Evolutionary conservation across 495 filamentous ascomycete species (phyloP), one percentile per base, ranked within the genome.

Genomic region (Aspergillus leporis): DNA sequence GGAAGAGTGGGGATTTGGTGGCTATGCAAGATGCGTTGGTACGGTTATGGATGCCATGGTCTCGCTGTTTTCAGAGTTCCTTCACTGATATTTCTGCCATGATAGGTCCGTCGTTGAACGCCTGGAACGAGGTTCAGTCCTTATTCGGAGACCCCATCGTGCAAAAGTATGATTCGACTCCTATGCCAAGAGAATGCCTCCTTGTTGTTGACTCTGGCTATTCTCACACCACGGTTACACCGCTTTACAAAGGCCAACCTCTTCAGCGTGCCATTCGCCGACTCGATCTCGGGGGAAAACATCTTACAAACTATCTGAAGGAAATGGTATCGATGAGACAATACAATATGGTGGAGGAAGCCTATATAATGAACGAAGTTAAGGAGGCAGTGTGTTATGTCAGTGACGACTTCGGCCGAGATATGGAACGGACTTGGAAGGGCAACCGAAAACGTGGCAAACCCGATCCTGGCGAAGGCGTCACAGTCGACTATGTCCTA

Each of bases 1-100:
- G 78, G 94, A 99, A 69, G 93, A 98, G 70, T 98, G 92, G 79
- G 91, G 91, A n/a, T 98, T 98, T 73, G 84, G 88, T 18, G 86
- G 87, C 48, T 96, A 95, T 72, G 87, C 85, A 56, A 83, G 94
- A 50, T 87, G 82, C 64, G 72, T 90, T 56, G 69, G 86, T 81
- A 67, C 66, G 64, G 49, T 4, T 14, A 7, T 34, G 21, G 10
- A 40, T 36, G 16, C n/a, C 28, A 9, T 10, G 10, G n/a, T 14
- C 12, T 16, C 13, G 31, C 21, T 41, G 36, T 36, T 50, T 9
- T 7, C 19, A 40, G 52, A 23, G 25, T 58, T 32, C 53, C 59
- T 48, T 62, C 50, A 25, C 18, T 50, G 18, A 56, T 46, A 18
- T 47, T 43, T 21, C 25, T 49, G 31, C 51, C 19, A 21, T 23